Conservation (phyloP, 2,329 filamentous ascomycete genomes). For the Domatiomyces catenatus region DNA sequence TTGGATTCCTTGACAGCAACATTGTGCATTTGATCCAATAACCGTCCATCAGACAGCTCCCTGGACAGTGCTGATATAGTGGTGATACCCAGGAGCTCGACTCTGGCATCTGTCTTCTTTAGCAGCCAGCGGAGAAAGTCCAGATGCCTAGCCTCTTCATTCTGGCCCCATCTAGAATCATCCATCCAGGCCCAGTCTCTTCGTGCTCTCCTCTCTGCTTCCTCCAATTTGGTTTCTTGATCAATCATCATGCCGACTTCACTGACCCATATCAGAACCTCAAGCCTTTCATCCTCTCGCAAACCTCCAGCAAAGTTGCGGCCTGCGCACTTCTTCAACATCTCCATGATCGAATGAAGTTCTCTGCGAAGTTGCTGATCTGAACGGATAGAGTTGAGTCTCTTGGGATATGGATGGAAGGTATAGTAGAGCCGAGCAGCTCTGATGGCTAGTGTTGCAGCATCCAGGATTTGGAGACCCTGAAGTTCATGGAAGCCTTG, state of each 20-base stretch:
- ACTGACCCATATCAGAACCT: conserved; percentile 63
- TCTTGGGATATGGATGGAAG: conserved; percentile 71
- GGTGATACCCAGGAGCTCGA: conserved; percentile 3
- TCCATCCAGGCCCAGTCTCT: conserved; percentile 66
- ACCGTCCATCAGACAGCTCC: conserved; percentile 60
- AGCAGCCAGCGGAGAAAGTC: conserved; percentile 63
- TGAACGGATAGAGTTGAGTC: conserved; percentile 70
- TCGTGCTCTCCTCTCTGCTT: conserved; percentile 54
- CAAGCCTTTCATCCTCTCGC: conserved; percentile 58
- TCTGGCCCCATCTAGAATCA: conserved; percentile 51
- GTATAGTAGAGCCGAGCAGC: conserved; percentile 96
- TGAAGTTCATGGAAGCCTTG: conserved; percentile 74
- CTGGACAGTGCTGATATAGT: conserved; percentile 18
- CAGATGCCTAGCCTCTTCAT: conserved; percentile 61
- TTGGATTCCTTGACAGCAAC: conserved; percentile 70
- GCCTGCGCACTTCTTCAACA: conserved; percentile 78
- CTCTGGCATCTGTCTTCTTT: conserved; percentile 2
- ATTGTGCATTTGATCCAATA: conserved; percentile 79
- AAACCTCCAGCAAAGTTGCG: conserved; percentile 75
- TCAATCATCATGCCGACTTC: conserved; percentile 62
- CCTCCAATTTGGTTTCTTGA: conserved; percentile 62
- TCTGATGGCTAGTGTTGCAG: conserved; percentile 86
- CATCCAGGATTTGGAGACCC: conserved; percentile 80
- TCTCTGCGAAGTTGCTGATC: conserved; percentile 76
- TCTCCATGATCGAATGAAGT: conserved; percentile 71